Conservation (phyloP, 2,329 filamentous ascomycete genomes). For the Diplodia seriata region DNA sequence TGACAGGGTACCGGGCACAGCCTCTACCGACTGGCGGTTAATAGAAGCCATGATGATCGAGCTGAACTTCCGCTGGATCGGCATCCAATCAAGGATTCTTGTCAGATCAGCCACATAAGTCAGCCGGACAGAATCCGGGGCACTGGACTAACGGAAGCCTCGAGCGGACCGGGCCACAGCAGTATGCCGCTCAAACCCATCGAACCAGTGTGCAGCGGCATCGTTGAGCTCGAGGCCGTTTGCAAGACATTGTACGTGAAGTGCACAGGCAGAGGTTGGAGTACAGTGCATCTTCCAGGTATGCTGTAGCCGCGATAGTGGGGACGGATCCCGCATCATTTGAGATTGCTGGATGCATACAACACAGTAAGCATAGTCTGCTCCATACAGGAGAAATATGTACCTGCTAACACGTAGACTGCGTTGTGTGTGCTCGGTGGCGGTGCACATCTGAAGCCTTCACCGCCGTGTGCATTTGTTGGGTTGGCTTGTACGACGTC, state of each 20-base stretch:
- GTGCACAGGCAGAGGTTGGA: not conserved
- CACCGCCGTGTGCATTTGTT: constrained; percentile 3
- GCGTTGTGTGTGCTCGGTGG: constrained; percentile 2
- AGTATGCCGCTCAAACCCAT: not conserved
- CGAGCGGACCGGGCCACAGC: not conserved
- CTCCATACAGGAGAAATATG: not conserved
- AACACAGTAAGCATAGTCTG: not conserved
- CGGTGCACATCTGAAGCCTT: not conserved
- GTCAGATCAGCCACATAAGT: constrained; percentile 22
- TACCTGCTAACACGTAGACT: constrained; percentile 6
- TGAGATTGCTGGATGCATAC: not conserved
- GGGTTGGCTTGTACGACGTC: constrained; percentile 11
- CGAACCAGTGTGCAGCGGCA: not conserved
- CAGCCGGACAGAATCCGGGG: constrained; percentile 22
- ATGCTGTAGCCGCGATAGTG: not conserved
- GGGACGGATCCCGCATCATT: not conserved
- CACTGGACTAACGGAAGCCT: not conserved
- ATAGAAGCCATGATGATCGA: constrained; percentile 4
- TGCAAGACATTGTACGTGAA: not conserved
- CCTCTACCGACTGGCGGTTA: constrained; percentile 18
- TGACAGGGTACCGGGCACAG: constrained; percentile 4
- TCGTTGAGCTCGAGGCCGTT: not conserved
- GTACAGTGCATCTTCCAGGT: constrained; percentile 1
- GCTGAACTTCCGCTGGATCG: constrained; percentile 11
- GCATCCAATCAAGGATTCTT: constrained; percentile 14